Evolutionary conservation across 2,329 filamentous ascomycete genomes (phyloP).

Genomic region (Colletotrichum coccodes): DNA sequence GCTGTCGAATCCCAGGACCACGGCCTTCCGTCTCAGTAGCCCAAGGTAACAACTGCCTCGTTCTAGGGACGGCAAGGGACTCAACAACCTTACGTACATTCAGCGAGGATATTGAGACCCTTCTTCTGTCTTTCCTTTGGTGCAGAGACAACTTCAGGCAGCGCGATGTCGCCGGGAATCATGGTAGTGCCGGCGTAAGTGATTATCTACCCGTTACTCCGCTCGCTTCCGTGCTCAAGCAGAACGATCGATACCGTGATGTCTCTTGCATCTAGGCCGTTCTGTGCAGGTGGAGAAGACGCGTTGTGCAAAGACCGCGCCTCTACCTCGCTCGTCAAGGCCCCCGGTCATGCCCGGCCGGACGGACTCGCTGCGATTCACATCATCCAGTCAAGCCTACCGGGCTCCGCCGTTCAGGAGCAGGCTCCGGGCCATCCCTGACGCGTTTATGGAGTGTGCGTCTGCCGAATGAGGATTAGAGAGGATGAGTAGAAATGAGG

Average conservation of each 20-base stretch:
- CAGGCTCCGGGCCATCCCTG: not conserved
- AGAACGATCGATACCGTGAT: not conserved
- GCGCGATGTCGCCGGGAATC: not conserved
- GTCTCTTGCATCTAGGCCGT: not conserved
- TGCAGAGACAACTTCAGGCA: not conserved
- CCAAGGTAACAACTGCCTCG: too few species aligned
- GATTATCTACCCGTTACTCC: too few species aligned
- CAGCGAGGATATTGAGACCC: too few species aligned
- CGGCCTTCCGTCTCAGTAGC: too few species aligned
- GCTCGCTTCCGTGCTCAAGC: too few species aligned
- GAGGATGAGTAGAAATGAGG: constrained; percentile 10
- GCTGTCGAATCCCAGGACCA: too few species aligned
- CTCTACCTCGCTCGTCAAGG: not conserved
- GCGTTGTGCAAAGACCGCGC: not conserved
- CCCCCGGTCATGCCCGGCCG: constrained; percentile 5
- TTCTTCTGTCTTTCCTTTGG: not conserved
- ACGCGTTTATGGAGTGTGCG: not conserved
- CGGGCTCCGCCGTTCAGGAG: constrained; percentile 10
- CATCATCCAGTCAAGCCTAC: not conserved
- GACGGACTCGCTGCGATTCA: not conserved
- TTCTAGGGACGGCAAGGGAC: too few species aligned
- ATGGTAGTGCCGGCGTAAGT: too few species aligned
- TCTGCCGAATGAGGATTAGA: constrained; percentile 18
- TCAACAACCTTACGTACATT: too few species aligned
- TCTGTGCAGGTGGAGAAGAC: not conserved